Evolutionary conservation across 2,329 filamentous ascomycete genomes (phyloP).

Genomic region (Aureobasidium sp.): DNA sequence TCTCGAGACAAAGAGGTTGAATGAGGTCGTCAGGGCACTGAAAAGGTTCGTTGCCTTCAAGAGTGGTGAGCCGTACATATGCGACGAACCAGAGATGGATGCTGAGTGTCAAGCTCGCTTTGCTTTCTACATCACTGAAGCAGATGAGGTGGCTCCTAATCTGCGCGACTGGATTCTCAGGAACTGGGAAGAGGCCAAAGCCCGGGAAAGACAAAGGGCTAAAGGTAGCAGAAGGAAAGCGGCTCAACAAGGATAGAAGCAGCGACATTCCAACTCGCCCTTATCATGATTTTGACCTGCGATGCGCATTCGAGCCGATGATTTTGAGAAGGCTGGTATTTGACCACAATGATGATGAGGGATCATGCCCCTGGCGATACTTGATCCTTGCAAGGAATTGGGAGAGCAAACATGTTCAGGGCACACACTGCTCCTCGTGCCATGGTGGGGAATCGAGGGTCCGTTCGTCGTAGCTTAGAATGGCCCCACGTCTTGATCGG

Average conservation of each 20-base stretch:
- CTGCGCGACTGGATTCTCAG: slow-evolving; percentile 21
- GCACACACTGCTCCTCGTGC: neutral
- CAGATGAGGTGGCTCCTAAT: slow-evolving; percentile 18
- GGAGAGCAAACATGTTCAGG: neutral
- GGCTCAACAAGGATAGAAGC: neutral
- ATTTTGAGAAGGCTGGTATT: neutral
- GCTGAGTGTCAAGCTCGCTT: slow-evolving; percentile 10
- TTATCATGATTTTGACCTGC: neutral
- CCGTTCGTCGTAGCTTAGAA: neutral
- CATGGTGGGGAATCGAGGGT: neutral
- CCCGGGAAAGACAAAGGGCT: slow-evolving; percentile 19
- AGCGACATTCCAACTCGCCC: neutral
- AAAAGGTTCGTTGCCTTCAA: slow-evolving; percentile 18
- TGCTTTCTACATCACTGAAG: neutral
- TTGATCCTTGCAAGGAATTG: no score
- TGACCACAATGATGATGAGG: neutral
- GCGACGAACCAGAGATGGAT: slow-evolving; percentile 19
- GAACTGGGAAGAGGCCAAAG: slow-evolving; percentile 25
- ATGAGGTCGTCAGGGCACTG: slow-evolving; percentile 24
- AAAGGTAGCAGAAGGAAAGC: slow-evolving; percentile 1
- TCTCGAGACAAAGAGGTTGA: slow-evolving; percentile 17
- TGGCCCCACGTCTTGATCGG: neutral
- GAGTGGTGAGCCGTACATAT: slow-evolving; percentile 8
- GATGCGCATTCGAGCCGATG: neutral
- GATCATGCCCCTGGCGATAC: neutral